A percentile compares a stretch with the other conserved stretches of the same genome.
Evolutionary conservation across 2,329 filamentous ascomycete species (phyloP).

Genomic region (Dichotomopilus funicola): DNA sequence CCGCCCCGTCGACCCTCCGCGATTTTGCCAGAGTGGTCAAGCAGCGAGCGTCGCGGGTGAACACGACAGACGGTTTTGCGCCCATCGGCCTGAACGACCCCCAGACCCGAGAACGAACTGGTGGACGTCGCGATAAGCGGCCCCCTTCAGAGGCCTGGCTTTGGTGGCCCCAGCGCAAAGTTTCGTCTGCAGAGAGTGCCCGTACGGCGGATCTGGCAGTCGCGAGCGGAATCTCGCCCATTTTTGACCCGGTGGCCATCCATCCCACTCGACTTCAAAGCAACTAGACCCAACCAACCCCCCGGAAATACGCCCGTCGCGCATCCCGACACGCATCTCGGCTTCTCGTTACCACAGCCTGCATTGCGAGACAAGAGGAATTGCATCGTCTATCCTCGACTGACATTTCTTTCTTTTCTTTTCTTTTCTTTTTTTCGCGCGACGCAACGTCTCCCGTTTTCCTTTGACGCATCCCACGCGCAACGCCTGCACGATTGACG

Average conservation of each 20-base stretch:
- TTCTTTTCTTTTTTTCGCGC: background rate
- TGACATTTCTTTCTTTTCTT: background rate
- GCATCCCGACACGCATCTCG: background rate
- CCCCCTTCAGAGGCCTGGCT: background rate
- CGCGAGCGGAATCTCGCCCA: background rate
- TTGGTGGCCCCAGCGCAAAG: background rate
- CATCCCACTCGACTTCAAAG: background rate
- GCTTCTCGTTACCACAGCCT: background rate
- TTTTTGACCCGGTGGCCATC: background rate
- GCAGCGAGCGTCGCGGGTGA: slow-evolving; percentile 19
- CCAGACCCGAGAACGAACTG: background rate
- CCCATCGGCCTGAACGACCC: slow-evolving; percentile 8
- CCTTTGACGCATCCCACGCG: background rate
- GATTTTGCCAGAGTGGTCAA: slow-evolving; percentile 23
- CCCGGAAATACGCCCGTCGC: background rate
- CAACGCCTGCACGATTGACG: too few species aligned
- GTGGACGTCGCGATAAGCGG: background rate
- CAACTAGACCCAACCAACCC: background rate
- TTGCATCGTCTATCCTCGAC: background rate
- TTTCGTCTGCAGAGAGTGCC: background rate
- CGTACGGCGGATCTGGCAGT: background rate
- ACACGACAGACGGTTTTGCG: slow-evolving; percentile 17
- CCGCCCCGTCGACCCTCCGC: slow-evolving; percentile 24
- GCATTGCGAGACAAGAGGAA: background rate
- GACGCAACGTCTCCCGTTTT: background rate